These are phyloP conservation scores for Leccinellum rugosiceps DNA, from an alignment of 768 basidiomycete species.

Conservation along the genomic window DNA sequence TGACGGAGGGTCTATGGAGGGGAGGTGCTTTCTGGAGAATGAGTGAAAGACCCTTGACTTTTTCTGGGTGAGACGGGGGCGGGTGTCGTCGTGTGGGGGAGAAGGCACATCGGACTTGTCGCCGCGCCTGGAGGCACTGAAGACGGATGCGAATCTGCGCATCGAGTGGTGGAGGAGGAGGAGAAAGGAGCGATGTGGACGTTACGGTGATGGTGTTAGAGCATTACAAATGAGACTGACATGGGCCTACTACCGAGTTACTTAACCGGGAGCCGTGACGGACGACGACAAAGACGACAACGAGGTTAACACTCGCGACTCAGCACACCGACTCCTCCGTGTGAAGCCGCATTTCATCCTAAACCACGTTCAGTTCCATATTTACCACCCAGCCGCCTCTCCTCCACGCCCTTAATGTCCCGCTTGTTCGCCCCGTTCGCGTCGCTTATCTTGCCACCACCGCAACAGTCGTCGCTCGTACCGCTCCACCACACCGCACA, in stretches of 20 bases:
- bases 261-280: slow-evolving; percentile 12
- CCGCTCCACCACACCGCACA: slow-evolving; percentile 56
- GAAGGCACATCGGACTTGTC: slow-evolving; percentile 26
- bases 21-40: slow-evolving; percentile 27
- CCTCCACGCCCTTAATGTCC: slow-evolving; percentile 16
- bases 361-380: not conserved
- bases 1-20: slow-evolving; percentile 14
- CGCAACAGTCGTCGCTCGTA: slow-evolving; percentile 62
- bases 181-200: slow-evolving; percentile 21
- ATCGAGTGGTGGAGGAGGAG: slow-evolving; percentile 35
- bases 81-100: slow-evolving; percentile 18
- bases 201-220: slow-evolving; percentile 11
- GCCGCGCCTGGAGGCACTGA: slow-evolving; percentile 41
- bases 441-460: slow-evolving; percentile 41
- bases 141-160: slow-evolving; percentile 65
- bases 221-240: slow-evolving; percentile 37
- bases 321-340: slow-evolving; percentile 7
- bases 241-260: slow-evolving; percentile 19
- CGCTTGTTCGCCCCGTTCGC: slow-evolving; percentile 4
- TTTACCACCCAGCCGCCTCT: not conserved
- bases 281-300: slow-evolving; percentile 7
- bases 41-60: slow-evolving; percentile 23
- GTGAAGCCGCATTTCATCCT: slow-evolving; percentile 2
- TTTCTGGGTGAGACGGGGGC: slow-evolving; percentile 19
- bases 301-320: not conserved